Evolutionary conservation across 306 rosid genomes (phyloP).

Genomic region (Vicia sativa): DNA sequence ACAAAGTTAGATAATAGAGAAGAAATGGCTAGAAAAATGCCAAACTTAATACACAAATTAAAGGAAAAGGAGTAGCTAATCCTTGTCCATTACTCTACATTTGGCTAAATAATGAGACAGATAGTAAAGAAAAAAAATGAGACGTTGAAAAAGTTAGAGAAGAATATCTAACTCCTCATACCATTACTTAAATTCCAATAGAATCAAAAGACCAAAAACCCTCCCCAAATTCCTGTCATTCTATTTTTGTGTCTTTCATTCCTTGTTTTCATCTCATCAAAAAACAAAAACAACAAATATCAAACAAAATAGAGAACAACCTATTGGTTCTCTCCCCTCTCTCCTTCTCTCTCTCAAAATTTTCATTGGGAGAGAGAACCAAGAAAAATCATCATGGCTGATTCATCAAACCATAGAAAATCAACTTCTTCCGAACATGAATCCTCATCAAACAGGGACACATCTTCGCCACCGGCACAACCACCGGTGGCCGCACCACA

Average conservation of each 20-base stretch:
- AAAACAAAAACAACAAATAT: background rate
- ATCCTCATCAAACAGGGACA: background rate
- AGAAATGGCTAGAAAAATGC: background rate
- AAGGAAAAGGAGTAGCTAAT: background rate
- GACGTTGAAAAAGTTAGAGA: background rate
- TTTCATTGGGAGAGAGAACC: slow-evolving; percentile 32
- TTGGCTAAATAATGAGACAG: background rate
- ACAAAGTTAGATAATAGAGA: background rate
- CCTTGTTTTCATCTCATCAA: background rate
- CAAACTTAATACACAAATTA: background rate
- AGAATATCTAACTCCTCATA: background rate
- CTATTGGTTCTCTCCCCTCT: background rate
- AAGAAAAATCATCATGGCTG: slow-evolving; percentile 22
- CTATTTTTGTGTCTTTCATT: slow-evolving; percentile 18
- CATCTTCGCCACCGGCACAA: background rate
- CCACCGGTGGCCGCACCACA: slow-evolving; percentile 23
- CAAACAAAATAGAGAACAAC: background rate
- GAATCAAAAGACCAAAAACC: background rate
- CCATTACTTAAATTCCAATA: background rate
- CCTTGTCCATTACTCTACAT: slow-evolving; percentile 3
- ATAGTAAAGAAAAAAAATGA: background rate
- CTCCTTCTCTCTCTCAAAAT: background rate
- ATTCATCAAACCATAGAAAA: slow-evolving; percentile 14
- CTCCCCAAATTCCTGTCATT: background rate
- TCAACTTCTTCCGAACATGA: background rate